Percentiles rank a stretch among this genome's conserved stretches.
Evolutionary conservation across 441 rosid species (phyloP).

Genomic region (Syzygium syzygioides): DNA sequence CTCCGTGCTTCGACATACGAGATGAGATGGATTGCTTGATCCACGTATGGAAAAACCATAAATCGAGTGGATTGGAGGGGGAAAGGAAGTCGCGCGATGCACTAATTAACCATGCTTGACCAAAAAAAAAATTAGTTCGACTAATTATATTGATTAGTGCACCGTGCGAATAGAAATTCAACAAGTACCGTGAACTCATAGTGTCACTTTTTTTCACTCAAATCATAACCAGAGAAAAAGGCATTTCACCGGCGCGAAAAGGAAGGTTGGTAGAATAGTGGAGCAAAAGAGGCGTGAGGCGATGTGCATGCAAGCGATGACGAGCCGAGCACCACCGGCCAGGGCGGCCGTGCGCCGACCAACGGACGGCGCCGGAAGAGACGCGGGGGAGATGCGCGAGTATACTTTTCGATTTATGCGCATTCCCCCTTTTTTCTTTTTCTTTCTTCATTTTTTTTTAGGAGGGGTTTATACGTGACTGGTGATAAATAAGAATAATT

Average conservation of each 20-base stretch:
- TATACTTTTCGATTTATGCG: neutral
- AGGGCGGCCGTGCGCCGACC: conserved; percentile 15
- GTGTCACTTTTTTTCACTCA: no score
- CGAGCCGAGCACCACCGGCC: neutral
- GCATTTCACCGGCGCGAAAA: neutral
- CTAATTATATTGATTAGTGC: neutral
- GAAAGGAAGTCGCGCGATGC: fast-evolving
- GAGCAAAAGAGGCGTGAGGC: neutral
- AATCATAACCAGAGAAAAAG: fast-evolving
- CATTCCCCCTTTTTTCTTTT: neutral
- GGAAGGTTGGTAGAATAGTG: neutral
- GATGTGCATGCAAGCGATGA: fast-evolving
- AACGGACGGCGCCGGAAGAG: conserved; percentile 22
- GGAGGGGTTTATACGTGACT: fast-evolving
- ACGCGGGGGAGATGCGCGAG: neutral
- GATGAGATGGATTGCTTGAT: neutral
- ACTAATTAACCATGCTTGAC: fast-evolving
- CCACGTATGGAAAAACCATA: neutral
- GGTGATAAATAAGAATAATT: neutral
- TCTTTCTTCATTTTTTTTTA: neutral
- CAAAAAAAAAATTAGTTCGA: no score
- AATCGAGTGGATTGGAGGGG: neutral
- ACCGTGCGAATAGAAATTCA: neutral
- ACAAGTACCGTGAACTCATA: fast-evolving
- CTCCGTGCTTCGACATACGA: fast-evolving